A percentile compares a stretch with the other conserved stretches of the same genome.
Conservation (phyloP, 1,284 basidiomycete species). For the Porogramme epimiltina region DNA sequence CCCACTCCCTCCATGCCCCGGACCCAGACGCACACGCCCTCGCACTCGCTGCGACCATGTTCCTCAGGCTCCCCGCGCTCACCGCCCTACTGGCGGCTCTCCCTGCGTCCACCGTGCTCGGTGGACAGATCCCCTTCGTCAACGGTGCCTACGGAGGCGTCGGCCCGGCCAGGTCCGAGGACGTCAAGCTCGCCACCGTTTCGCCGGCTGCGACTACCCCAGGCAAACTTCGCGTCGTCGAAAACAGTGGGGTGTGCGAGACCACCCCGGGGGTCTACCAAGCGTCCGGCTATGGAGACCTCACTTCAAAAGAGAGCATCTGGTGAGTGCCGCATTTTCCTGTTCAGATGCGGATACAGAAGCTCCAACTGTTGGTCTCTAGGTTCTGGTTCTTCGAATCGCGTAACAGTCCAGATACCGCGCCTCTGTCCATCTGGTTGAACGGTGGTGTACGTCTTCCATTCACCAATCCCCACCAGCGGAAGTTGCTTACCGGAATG, state of each 20-base stretch:
- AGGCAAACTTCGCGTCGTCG: constrained; percentile 49
- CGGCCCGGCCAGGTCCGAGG: background rate
- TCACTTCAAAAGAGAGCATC: constrained; percentile 53
- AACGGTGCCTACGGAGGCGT: constrained; percentile 47
- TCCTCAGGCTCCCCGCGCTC: constrained; percentile 13
- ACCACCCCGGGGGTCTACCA: constrained; percentile 58
- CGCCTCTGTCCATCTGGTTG: constrained; percentile 67
- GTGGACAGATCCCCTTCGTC: constrained; percentile 44
- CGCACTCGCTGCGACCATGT: constrained; percentile 4
- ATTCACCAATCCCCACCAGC: background rate
- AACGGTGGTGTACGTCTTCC: constrained; percentile 57
- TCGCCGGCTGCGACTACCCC: constrained; percentile 35
- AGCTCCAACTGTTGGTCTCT: background rate
- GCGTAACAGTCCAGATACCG: constrained; percentile 54
- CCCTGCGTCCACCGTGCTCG: constrained; percentile 19
- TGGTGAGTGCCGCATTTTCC: constrained; percentile 41
- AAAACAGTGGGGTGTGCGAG: constrained; percentile 61
- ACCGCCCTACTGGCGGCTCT: constrained; percentile 12
- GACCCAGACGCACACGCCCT: background rate
- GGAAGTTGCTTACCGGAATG: background rate
- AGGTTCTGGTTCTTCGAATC: constrained; percentile 75
- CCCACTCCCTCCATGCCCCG: too few species aligned
- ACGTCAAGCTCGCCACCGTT: constrained; percentile 2
- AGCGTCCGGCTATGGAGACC: constrained; percentile 62
- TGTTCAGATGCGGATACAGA: background rate